Base-by-base conservation (phyloP, 169 alveolate species). In the Ichthyophthirius multifiliis region DNA sequence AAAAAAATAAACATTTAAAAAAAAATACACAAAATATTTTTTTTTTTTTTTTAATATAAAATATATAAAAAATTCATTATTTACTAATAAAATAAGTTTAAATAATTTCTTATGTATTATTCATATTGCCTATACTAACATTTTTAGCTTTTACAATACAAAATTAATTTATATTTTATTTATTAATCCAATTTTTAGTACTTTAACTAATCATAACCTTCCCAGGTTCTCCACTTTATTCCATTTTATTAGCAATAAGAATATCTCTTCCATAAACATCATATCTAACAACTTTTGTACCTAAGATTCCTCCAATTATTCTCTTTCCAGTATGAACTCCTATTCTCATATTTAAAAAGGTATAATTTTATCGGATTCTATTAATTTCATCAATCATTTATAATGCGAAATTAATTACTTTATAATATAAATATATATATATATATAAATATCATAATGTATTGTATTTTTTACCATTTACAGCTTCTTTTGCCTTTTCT, bases 311-410 rank as follows among this genome's bases (percentile, higher is more conserved):
- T 27, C 80, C 91, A 37, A 77, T 80, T 2, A 85, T 67, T 27
- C 37, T 37, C 0, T 12, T 67, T 67, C 35, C 95, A 15, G 95
- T 90, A 73, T 90, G 95, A 7, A 90, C 85, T 9, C 95, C 95
- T 20, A 90, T 88, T 77, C 95, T 84, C 95, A 90, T 90, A 63
- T 88, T 82, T 18, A 90, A 82, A 41, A 77, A 83, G 73, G 85
- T 89, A 74, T 84, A 83, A 43, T 86, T 83, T 41, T 83, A 78
- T 82, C 94, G 77, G 5, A 93, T 94, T 34, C 83, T 86, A 48
- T 83, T 77, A 12, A 93, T 93, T 5, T 88, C 84, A 31, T 90
- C 91, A 12, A 93, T 83, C 97, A 93, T 93, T 43, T 88, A 89
- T 67, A 88, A 86, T 43, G 95, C 97, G 85, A 92, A 89, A 64